A percentile compares a stretch with the other conserved stretches of the same genome.
Evolutionary conservation across 208 protist genomes (phyloP).

Genomic region (Phytomonas sp.): DNA sequence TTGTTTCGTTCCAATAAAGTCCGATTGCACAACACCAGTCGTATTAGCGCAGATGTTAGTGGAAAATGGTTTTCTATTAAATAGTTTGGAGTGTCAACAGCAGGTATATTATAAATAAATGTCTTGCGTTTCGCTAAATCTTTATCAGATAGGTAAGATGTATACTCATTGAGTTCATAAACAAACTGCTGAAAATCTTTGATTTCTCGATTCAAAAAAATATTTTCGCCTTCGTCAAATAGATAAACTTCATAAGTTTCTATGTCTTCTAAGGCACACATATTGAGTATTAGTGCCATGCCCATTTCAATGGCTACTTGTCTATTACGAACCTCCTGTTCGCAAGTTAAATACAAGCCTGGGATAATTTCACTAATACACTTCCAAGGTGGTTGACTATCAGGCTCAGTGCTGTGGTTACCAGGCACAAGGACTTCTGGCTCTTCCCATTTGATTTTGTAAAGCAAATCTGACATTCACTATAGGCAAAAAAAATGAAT

Average conservation of each 20-base stretch:
- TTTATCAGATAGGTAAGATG: conserved; percentile 13
- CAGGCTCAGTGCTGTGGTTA: conserved; percentile 17
- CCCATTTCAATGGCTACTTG: conserved; percentile 19
- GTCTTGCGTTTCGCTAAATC: conserved; percentile 25
- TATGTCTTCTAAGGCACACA: conserved; percentile 43
- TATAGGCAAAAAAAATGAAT: not conserved
- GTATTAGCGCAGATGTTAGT: conserved; percentile 50
- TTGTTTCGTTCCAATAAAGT: not conserved
- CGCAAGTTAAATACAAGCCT: conserved; percentile 69
- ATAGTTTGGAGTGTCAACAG: conserved; percentile 64
- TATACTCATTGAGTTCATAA: conserved; percentile 35
- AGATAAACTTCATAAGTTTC: conserved; percentile 53
- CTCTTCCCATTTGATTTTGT: conserved; percentile 27
- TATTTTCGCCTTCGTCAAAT: conserved; percentile 6
- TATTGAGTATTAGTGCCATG: conserved; percentile 56
- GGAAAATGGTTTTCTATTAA: conserved; percentile 62
- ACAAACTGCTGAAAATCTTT: conserved; percentile 36
- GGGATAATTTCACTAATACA: conserved; percentile 68
- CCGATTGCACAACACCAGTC: conserved; percentile 40
- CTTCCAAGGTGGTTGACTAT: conserved; percentile 38
- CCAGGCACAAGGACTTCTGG: conserved; percentile 19
- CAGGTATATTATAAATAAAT: conserved; percentile 59
- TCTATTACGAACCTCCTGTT: conserved; percentile 33
- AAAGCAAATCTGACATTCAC: conserved; percentile 15
- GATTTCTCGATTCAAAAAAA: conserved; percentile 23